Evolutionary conservation across 192 early-diverging fungal genomes (phyloP).

Genomic region (Anaeromyces robustus): DNA sequence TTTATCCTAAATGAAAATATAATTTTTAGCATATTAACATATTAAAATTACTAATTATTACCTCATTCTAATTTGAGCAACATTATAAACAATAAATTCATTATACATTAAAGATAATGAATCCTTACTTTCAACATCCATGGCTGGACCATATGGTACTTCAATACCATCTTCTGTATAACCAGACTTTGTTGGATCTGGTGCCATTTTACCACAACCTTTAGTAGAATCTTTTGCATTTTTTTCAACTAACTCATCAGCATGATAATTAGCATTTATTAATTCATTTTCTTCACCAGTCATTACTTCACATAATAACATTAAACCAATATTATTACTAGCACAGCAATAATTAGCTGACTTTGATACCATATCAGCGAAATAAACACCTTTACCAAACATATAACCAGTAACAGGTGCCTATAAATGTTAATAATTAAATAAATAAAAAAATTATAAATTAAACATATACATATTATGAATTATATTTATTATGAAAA

Average conservation of each 20-base stretch:
- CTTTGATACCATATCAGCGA: conserved; percentile 66
- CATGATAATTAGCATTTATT: conserved; percentile 31
- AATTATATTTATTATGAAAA: no score
- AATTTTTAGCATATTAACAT: no score
- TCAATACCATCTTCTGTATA: conserved; percentile 1
- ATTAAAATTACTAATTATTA: no score
- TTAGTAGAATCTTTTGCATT: conserved; percentile 39
- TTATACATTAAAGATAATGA: conserved; percentile 36
- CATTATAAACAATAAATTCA: conserved; percentile 66
- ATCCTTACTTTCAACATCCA: not conserved
- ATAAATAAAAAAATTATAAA: not conserved
- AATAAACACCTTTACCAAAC: conserved; percentile 75
- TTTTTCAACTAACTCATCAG: conserved; percentile 15
- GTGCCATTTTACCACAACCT: conserved; percentile 38
- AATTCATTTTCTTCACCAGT: conserved; percentile 31
- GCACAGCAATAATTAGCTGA: conserved; percentile 54
- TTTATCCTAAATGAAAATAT: no score
- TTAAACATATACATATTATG: not conserved
- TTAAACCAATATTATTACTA: conserved; percentile 24
- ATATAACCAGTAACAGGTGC: conserved; percentile 25
- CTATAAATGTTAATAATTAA: not conserved
- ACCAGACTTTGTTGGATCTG: conserved; percentile 16
- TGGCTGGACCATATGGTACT: not conserved
- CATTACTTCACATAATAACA: conserved; percentile 67
- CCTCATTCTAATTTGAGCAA: conserved; percentile 50